Conservation (phyloP, 2,329 filamentous ascomycete genomes). For the Ophiosphaerella narmari region DNA sequence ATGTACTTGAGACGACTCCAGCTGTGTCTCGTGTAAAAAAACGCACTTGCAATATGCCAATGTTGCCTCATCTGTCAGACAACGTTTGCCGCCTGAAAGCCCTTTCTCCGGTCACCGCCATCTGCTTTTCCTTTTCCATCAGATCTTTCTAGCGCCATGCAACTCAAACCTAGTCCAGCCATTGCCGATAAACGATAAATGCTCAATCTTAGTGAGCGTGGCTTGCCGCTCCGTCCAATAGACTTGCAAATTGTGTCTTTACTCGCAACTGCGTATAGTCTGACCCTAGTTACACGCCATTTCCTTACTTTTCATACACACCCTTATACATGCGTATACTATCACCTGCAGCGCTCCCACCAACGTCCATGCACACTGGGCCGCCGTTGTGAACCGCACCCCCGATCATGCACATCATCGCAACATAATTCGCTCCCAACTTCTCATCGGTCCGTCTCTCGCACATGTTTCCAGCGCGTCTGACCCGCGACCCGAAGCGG, state of each 20-base stretch:
- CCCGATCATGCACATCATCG: not conserved
- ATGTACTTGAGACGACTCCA: constrained; percentile 30
- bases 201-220: too few species aligned
- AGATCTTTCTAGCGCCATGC: too few species aligned
- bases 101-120: not conserved
- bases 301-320: too few species aligned
- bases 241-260: too few species aligned
- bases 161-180: too few species aligned
- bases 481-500: constrained; percentile 9
- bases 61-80: constrained; percentile 13
- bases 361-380: not conserved
- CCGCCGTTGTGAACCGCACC: not conserved
- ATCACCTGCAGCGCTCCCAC: not conserved
- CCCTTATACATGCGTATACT: not conserved
- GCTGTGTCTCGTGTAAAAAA: constrained; percentile 15
- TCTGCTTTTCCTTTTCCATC: too few species aligned
- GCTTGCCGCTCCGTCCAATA: too few species aligned
- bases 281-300: too few species aligned
- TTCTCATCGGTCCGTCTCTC: not conserved
- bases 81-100: not conserved
- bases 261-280: too few species aligned
- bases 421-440: not conserved
- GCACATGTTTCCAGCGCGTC: not conserved
- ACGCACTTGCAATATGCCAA: constrained; percentile 8
- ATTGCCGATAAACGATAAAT: too few species aligned